Conservation (phyloP, 2,329 filamentous ascomycete species). For the Proliferodiscus dingleyae region DNA sequence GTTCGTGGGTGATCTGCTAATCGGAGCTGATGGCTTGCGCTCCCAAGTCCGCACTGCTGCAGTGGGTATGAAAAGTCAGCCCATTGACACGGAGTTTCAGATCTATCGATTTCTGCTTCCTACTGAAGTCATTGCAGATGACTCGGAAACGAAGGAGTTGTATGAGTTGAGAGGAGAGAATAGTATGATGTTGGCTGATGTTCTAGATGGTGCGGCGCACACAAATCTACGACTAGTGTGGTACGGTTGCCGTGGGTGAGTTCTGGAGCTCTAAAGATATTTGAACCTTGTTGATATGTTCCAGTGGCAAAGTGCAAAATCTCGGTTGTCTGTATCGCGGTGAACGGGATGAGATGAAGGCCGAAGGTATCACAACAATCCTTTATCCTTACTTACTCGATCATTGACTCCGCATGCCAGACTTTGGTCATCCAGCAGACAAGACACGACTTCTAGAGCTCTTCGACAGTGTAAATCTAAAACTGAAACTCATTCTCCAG, state of each 20-base stretch:
- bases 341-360: background rate
- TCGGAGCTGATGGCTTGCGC: background rate
- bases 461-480: background rate
- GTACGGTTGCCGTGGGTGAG: background rate
- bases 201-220: background rate
- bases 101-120: slow-evolving; percentile 7
- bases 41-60: background rate
- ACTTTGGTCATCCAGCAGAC: background rate
- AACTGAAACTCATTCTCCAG: background rate
- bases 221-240: background rate
- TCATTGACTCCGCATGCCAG: background rate
- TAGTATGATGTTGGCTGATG: background rate
- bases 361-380: background rate
- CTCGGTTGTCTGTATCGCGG: background rate
- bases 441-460: background rate
- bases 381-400: background rate
- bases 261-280: background rate
- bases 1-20: background rate
- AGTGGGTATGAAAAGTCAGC: background rate
- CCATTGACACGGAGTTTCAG: slow-evolving; percentile 5
- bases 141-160: background rate
- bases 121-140: background rate
- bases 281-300: background rate
- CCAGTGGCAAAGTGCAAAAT: background rate
- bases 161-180: background rate